These are phyloP conservation scores for Pseudogymnoascus sp. DNA, from an alignment of 2,329 filamentous ascomycete species.

Conservation along the genomic window DNA sequence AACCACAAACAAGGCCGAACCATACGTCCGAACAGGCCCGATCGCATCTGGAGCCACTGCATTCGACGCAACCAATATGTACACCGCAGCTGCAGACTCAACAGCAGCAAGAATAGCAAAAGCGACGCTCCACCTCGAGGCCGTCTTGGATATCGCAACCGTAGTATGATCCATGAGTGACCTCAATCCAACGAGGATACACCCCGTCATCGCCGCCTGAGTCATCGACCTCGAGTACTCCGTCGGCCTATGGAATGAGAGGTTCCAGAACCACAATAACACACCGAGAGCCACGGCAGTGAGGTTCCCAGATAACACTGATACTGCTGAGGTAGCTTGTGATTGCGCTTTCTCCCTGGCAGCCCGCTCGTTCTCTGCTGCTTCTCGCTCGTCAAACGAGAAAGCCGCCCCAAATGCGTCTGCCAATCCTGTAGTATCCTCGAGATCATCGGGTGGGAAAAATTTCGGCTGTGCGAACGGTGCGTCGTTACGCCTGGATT, in stretches of 20 bases:
- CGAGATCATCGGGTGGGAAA: conserved; percentile 37
- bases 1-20: neutral
- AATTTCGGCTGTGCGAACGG: conserved; percentile 45
- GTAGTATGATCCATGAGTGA: conserved; percentile 15
- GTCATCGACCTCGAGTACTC: conserved; percentile 12
- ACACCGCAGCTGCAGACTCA: neutral
- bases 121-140: neutral
- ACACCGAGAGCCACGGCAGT: conserved; percentile 12
- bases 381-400: conserved; percentile 3
- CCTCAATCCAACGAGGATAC: conserved; percentile 9
- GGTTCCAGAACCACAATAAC: conserved; percentile 15
- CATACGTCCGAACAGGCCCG: neutral
- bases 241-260: conserved; percentile 6
- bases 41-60: neutral
- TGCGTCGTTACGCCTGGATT: neutral
- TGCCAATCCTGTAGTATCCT: conserved; percentile 2
- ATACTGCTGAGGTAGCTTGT: neutral
- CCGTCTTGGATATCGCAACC: neutral
- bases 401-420: neutral
- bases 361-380: neutral
- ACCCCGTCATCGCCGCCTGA: conserved; percentile 11
- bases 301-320: conserved; percentile 5
- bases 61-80: neutral
- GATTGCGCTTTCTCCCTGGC: neutral
- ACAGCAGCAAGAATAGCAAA: neutral